Conservation (phyloP, 1,284 basidiomycete species). For the Ganoderma lucidum region DNA sequence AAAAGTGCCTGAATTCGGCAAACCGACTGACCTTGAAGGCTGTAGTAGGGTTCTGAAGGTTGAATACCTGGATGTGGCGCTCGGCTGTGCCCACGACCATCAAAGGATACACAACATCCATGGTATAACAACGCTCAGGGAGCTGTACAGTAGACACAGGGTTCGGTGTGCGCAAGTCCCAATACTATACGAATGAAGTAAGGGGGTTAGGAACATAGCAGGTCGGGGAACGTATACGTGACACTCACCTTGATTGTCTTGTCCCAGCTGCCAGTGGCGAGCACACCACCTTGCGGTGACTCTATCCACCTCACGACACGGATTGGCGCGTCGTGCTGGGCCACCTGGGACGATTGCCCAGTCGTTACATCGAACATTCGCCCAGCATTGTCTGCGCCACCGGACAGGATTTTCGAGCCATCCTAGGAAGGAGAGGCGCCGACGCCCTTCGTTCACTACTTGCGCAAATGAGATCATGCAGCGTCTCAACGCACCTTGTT, state of each 20-base stretch:
- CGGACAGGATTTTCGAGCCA: constrained; percentile 84
- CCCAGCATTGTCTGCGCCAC: constrained; percentile 88
- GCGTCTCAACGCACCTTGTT: constrained; percentile 58
- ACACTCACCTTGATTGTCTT: constrained; percentile 81
- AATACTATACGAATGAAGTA: constrained; percentile 67
- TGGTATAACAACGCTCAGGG: constrained; percentile 90
- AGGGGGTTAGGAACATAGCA: neutral
- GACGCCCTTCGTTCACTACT: neutral
- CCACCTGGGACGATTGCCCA: constrained; percentile 77
- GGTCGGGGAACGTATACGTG: neutral
- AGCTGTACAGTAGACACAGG: constrained; percentile 84
- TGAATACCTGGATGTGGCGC: constrained; percentile 88
- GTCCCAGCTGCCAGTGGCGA: constrained; percentile 93
- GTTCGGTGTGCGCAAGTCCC: constrained; percentile 82
- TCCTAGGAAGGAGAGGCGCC: constrained; percentile 53
- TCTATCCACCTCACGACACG: constrained; percentile 82
- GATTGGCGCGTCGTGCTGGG: constrained; percentile 86
- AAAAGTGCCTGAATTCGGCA: neutral
- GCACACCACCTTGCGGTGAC: constrained; percentile 68
- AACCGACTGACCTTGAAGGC: constrained; percentile 67
- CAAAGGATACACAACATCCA: constrained; percentile 87
- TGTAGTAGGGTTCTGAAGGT: constrained; percentile 82
- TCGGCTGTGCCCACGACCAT: constrained; percentile 97
- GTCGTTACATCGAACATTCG: constrained; percentile 85
- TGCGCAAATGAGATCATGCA: neutral